phyloP scores from a whole-genome alignment of 768 basidiomycete species.

The Piloderma croceum region DNA sequence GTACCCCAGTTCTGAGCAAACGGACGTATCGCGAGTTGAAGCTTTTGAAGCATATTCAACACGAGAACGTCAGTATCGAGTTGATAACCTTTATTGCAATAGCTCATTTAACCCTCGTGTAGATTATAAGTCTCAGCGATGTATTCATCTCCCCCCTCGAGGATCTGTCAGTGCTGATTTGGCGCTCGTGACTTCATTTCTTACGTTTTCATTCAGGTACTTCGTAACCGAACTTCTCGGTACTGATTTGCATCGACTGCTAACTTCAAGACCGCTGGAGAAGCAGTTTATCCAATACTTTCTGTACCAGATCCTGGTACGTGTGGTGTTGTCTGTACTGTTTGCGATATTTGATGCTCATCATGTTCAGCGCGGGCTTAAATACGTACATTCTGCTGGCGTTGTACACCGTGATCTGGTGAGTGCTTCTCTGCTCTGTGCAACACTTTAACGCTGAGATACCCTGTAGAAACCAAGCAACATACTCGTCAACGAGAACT shows the following conservation, averaged over 20 bases:
- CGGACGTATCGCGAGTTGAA: conserved; percentile 97
- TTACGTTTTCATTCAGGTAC: conserved; percentile 53
- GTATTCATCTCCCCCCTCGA: conserved; percentile 99
- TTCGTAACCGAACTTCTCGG: conserved; percentile 98
- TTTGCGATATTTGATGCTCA: conserved; percentile 1
- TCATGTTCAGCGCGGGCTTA: conserved; percentile 78
- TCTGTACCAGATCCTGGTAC: conserved; percentile 93
- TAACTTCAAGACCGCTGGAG: conserved; percentile 94
- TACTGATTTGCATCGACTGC: conserved; percentile 93
- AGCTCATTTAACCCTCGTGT: conserved; percentile 10
- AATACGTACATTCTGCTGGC: conserved; percentile 99
- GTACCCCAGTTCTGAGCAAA: conserved; percentile 96
- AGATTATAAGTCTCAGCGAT: conserved; percentile 98
- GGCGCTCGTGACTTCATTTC: conserved; percentile 4
- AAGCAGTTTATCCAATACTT: conserved; percentile 99
- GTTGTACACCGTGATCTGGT: conserved; percentile 97
- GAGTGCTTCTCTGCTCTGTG: conserved; percentile 21
- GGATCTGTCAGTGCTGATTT: conserved; percentile 64
- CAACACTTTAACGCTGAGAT: conserved; percentile 4
- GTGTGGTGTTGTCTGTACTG: conserved; percentile 21
- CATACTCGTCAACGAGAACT: conserved; percentile 99
- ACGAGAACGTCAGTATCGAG: conserved; percentile 71
- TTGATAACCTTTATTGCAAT: not conserved
- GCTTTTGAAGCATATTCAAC: conserved; percentile 95
- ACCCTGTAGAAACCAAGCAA: conserved; percentile 87